Evolutionary conservation across 495 filamentous ascomycete species (phyloP), one percentile per base, ranked within the genome.

Genomic region (Mytilinidion resinicola): DNA sequence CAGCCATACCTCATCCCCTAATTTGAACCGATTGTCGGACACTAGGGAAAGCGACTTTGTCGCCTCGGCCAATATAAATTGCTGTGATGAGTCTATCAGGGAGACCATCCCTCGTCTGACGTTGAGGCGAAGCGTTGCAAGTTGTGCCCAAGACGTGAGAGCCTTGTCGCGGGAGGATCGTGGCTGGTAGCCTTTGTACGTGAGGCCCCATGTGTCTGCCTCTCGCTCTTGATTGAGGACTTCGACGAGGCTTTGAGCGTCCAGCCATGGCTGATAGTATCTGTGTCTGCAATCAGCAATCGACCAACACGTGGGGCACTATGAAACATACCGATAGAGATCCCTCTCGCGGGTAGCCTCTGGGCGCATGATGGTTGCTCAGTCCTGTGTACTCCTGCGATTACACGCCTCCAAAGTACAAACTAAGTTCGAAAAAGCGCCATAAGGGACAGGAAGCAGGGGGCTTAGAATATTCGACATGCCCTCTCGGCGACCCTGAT

Each of bases 31-130:
- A 2, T n/a, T 17, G 10, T 48, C 44, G 44, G 14, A 48, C 21
- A 48, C 21, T 1, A 48, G 44, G 19, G 44, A 48, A n/a, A 48
- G 44, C 1, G 1, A 5, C 19, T 48, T 48, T 11, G 44, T 48
- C 14, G 44, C 44, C 21, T 48, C 44, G 10, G 11, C 44, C 15
- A 48, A 20, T 11, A 48, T 48, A n/a, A 11, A 48, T 20, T 48
- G 44, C 21, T 48, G 44, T 3, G 44, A 48, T 15, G 44, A 48
- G 10, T 48, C 44, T n/a, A 48, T 48, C n/a, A 48, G n/a, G n/a
- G 44, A 48, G 44, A 48, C 44, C 44, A 48, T 48, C 5, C 44
- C 44, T 3, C 44, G 44, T 15, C 44, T 48, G 10, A 48, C 19
- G 44, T 21, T 48, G 14, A 48, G 44, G 14, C 44, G 19, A n/a